Conservation (phyloP, 208 protist species). For the Plasmodiophora brassicae region DNA sequence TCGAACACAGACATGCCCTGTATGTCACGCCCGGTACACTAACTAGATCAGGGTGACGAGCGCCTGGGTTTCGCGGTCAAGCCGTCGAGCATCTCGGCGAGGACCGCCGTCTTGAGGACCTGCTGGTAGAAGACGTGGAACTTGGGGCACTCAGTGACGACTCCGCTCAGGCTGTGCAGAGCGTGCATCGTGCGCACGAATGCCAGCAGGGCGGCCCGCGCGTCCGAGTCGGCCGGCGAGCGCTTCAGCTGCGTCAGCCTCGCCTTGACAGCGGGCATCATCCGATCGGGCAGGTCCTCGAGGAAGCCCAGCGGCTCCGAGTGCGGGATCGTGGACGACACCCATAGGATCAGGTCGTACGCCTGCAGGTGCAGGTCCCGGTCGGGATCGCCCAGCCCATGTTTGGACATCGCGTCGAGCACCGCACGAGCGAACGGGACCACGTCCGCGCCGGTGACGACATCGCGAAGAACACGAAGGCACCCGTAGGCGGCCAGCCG, state of each 20-base stretch:
- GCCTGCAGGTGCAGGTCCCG: not conserved
- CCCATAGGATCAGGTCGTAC: not conserved
- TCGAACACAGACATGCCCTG: too few species aligned
- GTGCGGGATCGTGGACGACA: not conserved
- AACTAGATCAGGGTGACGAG: too few species aligned
- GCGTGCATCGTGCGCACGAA: not conserved
- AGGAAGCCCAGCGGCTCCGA: not conserved
- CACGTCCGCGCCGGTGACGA: too few species aligned
- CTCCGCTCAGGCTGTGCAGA: not conserved
- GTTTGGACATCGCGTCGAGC: too few species aligned
- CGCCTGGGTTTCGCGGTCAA: too few species aligned
- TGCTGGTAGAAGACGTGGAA: constrained; percentile 26
- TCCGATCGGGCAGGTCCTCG: not conserved
- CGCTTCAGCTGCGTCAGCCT: not conserved
- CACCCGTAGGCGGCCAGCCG: not conserved
- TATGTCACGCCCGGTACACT: too few species aligned
- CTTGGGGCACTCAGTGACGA: not conserved
- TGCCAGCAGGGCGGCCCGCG: not conserved
- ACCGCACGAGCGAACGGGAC: too few species aligned
- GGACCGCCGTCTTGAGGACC: not conserved
- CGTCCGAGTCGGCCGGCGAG: not conserved
- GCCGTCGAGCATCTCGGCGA: not conserved
- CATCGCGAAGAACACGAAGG: too few species aligned
- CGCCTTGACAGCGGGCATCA: not conserved
- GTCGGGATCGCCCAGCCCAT: not conserved